Evolutionary conservation across 2,329 filamentous ascomycete species (phyloP).

Genomic region (Orbilia brochopaga): DNA sequence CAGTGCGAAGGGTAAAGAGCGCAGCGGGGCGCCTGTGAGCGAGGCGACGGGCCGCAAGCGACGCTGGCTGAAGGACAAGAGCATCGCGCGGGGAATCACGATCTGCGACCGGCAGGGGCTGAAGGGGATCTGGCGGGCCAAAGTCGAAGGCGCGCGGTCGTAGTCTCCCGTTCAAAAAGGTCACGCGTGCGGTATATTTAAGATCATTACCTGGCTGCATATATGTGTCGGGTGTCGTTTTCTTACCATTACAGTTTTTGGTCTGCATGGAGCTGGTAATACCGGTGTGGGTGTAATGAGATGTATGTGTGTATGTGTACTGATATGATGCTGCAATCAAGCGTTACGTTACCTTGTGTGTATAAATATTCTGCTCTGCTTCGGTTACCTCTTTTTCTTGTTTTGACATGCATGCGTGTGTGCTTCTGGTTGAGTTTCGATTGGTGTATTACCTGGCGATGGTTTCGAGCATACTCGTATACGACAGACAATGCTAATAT

Average conservation of each 20-base stretch:
- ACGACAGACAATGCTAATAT: no score
- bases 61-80: slow-evolving; percentile 49
- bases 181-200: no score
- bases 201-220: no score
- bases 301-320: neutral
- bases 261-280: neutral
- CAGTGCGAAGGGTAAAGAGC: slow-evolving; percentile 32
- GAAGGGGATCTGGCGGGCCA: slow-evolving; percentile 47
- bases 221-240: no score
- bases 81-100: slow-evolving; percentile 28
- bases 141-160: slow-evolving; percentile 32
- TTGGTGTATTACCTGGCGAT: no score
- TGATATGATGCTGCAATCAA: neutral
- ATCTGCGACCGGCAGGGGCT: slow-evolving; percentile 45
- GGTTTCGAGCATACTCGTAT: no score
- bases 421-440: slow-evolving; percentile 6
- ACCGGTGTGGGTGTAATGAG: no score
- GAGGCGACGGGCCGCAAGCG: slow-evolving; percentile 41
- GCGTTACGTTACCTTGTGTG: neutral
- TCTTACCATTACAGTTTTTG: no score
- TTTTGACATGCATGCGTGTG: slow-evolving; percentile 4
- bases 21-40: slow-evolving; percentile 15
- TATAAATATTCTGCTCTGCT: no score
- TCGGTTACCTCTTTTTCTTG: slow-evolving; percentile 5
- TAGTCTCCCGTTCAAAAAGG: no score